Base-by-base conservation (phyloP, 805 yeast genomes). In the Candida palmyrensis region DNA sequence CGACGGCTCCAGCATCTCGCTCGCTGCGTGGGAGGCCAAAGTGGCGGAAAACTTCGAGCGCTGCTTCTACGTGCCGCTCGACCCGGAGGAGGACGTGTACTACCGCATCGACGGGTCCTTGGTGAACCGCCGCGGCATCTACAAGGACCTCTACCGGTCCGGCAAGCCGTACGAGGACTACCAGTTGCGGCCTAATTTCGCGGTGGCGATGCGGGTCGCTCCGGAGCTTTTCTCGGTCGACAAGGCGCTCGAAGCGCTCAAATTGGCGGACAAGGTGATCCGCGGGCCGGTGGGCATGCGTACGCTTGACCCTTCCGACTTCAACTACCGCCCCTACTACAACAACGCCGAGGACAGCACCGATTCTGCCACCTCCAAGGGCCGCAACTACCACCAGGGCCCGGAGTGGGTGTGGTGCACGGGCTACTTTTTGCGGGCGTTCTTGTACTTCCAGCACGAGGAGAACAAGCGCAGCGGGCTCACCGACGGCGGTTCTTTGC, bases 401-500 rank as follows among this genome's bases (percentile, higher is more conserved):
- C 98, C 98, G 2, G 98, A 92, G 54, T 90, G 98, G 98, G 83
- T 85, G 21, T 90, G 97, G 97, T 74, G 79, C 38, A 69, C 72
- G 17, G 98, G 98, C 3, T 88, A 77, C 56, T 90, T 87, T 52
- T 59, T 92, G 44, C 73, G 97, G 42, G 95, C 97, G 0, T 78
- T 68, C 47, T 62, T 75, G 24, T 55, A 62, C 29, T 76, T 82
- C 51, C 77, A 79, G 45, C 55, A 67, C 29, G 37, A 49, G 3
- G 51, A 58, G 1, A 47, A 51, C 10, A 59, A 70, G 41, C 47
- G 57, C 34, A 49, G 54, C 37, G 48, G 48, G 1, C 44, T 55
- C 20, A 58, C 55, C 9, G 17, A 35, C 27, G 18, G 23, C 16
- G 39, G 38, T 5, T 62, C 79, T 2, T n/a, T n/a, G n/a, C 60